Base-by-base conservation (phyloP, 495 filamentous ascomycete genomes). In the Talaromyces nanjingensis region DNA sequence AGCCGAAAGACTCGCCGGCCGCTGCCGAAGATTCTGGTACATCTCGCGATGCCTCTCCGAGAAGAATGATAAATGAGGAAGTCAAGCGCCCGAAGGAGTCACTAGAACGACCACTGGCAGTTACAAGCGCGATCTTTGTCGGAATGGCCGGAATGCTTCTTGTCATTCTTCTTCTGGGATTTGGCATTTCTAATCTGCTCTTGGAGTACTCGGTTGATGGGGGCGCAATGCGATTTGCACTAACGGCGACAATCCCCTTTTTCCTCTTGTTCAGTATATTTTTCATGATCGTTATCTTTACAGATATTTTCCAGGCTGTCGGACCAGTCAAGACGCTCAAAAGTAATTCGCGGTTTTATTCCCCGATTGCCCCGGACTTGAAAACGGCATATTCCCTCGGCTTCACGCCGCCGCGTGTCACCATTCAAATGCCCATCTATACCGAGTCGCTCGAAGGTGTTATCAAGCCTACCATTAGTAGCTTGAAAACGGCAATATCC, bases 391-490 rank as follows among this genome's bases (percentile, higher is more conserved):
- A 64, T 45, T 56, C 62, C 24, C 34, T 59, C 14, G 63, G 63
- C 31, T 65, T 65, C 27, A 45, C 34, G 37, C 62, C 63, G 29
- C 67, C 67, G 22, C 67, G 65, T 45, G 58, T 69, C 20, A 69
- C 88, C 4, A 87, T 91, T 64, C 88, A 91, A 71, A 86, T 86
- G 77, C 88, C 88, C 6, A 87, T 91, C 1, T 91, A 90, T 76
- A 91, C 89, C 68, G 89, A 91, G 72, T 86, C 87, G 52, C 75
- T 91, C 4, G 72, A 72, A 22, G 75, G 76, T 25, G 86, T 88
- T 69, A 88, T 89, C 60, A 75, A 77, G 60, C 86, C 87, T 3
- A 88, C 87, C 0, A 78, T 89, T 56, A 73, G 74, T 14, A 87
- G 85, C 1, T 71, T 89, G 56, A 86, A 87, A 65, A 79, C 79